Conservation (phyloP, 345 rosid genomes). For the Microcos paniculata region DNA sequence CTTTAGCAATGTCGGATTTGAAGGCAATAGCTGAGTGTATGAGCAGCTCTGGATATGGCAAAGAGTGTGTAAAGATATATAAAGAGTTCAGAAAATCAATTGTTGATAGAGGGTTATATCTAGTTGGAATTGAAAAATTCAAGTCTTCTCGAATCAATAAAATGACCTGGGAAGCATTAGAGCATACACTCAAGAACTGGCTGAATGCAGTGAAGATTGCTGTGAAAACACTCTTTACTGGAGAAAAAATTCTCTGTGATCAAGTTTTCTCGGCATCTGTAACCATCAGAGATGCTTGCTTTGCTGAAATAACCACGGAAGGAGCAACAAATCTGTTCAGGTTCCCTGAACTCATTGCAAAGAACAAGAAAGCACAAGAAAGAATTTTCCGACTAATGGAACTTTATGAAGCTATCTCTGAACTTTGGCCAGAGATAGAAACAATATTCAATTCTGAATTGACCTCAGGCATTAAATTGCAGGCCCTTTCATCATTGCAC, state of each 20-base stretch:
- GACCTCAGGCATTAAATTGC: conserved; percentile 44
- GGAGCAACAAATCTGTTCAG: conserved; percentile 63
- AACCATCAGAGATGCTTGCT: conserved; percentile 62
- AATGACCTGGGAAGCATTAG: conserved; percentile 54
- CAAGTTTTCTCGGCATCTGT: conserved; percentile 56
- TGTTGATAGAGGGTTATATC: conserved; percentile 61
- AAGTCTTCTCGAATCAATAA: conserved; percentile 48
- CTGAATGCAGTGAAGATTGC: conserved; percentile 54
- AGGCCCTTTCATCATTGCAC: conserved; percentile 52
- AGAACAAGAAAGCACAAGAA: conserved; percentile 52
- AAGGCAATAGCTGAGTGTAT: conserved; percentile 74
- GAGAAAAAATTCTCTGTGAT: conserved; percentile 70
- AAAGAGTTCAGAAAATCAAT: conserved; percentile 56
- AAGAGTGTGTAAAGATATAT: conserved; percentile 65
- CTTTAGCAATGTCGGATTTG: conserved; percentile 52
- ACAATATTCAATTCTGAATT: conserved; percentile 61
- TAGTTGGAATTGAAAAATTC: conserved; percentile 53
- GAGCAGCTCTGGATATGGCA: conserved; percentile 71
- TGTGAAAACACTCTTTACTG: conserved; percentile 53
- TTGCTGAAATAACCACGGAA: conserved; percentile 57
- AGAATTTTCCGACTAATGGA: conserved; percentile 61
- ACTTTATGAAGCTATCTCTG: conserved; percentile 54
- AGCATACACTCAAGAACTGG: conserved; percentile 66
- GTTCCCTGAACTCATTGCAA: conserved; percentile 67
- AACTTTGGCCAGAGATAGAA: conserved; percentile 71